Evolutionary conservation across 2,329 filamentous ascomycete genomes (phyloP), one percentile per base, ranked within the genome.

Genomic region (Lecanicillium sp.): DNA sequence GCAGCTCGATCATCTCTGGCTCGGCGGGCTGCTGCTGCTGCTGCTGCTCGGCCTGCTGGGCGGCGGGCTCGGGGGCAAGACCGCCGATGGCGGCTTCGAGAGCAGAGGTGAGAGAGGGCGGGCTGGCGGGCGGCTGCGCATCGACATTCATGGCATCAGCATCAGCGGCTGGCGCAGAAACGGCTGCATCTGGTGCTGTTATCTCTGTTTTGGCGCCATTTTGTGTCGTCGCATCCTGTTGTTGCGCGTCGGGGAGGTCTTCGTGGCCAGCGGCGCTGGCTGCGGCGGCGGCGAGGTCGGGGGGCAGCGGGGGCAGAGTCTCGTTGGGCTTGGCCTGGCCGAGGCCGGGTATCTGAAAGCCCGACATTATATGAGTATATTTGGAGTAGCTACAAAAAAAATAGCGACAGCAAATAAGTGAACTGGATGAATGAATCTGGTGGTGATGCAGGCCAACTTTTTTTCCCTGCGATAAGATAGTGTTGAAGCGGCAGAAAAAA

Each of bases 1-100:
- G 63, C n/a, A 65, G 60, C 26, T 30, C 37, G 4, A 29, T 12
- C 27, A 15, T 33, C 15, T 44, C 40, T 2, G 24, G 24, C 14
- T 30, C 35, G n/a, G n/a, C n/a, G n/a, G n/a, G n/a, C n/a, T n/a
- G n/a, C n/a, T n/a, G n/a, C n/a, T n/a, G n/a, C n/a, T n/a, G n/a
- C n/a, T n/a, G n/a, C n/a, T n/a, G n/a, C n/a, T n/a, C n/a, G 33
- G 35, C n/a, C 11, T 30, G n/a, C 20, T 45, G 38, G 38, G 19
- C 26, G n/a, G n/a, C n/a, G n/a, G 32, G 32, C 27, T 29, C 27
- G 14, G 27, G 51, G 9, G 60, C 60, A 14, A 72, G 58, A 6
- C 67, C 68, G 3, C 66, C 67, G 7, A 74, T 61, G 21, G 69
- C 68, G 9, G 70, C 71, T 53, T 73, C 71, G 1, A 74, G 62